Evolutionary conservation across 768 basidiomycete species (phyloP).

Genomic region (Asterophora parasitica): DNA sequence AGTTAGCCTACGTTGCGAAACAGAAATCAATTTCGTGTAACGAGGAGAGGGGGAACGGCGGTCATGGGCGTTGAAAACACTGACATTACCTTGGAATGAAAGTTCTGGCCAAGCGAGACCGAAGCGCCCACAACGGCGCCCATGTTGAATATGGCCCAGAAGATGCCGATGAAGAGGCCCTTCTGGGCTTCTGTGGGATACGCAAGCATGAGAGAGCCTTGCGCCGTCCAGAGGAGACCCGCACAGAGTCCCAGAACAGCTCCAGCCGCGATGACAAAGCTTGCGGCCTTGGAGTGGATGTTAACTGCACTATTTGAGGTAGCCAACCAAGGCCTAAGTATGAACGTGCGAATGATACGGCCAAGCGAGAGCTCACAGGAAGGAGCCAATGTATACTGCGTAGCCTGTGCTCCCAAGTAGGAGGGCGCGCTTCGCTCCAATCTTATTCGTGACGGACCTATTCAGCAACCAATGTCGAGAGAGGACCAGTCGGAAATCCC

Average conservation of each 20-base stretch:
- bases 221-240: conserved; percentile 74
- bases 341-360: background rate
- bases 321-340: background rate
- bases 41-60: background rate
- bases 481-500: background rate
- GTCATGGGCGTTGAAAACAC: conserved; percentile 16
- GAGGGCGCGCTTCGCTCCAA: conserved; percentile 74
- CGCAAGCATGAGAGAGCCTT: conserved; percentile 80
- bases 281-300: conserved; percentile 55
- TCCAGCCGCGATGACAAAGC: conserved; percentile 68
- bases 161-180: conserved; percentile 71
- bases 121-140: conserved; percentile 76
- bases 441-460: conserved; percentile 74
- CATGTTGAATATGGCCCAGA: conserved; percentile 83
- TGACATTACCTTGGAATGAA: conserved; percentile 48
- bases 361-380: conserved; percentile 45
- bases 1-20: conserved; percentile 27
- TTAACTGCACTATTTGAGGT: conserved; percentile 50
- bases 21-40: conserved; percentile 1
- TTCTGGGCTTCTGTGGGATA: conserved; percentile 81
- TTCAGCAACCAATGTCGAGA: background rate
- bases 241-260: conserved; percentile 71
- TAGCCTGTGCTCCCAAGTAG: conserved; percentile 74
- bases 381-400: conserved; percentile 69
- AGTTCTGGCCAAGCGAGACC: conserved; percentile 70